Base-by-base conservation (phyloP, 306 rosid species). In the Glycyrrhiza uralensis region DNA sequence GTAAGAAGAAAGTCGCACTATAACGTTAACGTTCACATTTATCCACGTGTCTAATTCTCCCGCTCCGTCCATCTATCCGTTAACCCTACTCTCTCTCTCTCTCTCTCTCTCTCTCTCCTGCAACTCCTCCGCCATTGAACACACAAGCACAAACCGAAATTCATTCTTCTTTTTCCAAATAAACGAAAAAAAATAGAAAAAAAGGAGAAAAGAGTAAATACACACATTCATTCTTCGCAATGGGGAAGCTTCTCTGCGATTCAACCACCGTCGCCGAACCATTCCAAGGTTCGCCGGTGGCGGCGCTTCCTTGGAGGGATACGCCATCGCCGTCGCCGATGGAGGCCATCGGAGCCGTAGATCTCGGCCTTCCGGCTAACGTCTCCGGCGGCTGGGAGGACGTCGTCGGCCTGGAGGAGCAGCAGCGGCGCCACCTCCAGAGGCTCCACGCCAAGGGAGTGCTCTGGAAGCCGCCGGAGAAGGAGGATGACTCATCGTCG, bases 211-310 rank as follows among this genome's bases (percentile, higher is more conserved):
- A 50, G 22, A 9, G 35, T 51, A 41, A 36, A 7, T 17, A 41
- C 41, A n/a, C 71, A 50, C 54, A 33, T 72, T 79, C 63, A 18
- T 55, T 65, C 6, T 24, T 67, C n/a, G 42, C 38, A 86, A 91
- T 94, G 98, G 98, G 98, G 46, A 94, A 94, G 55, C 80, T 94
- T 5, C 83, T 94, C 0, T 94, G 93, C 50, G 96, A 94, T 82
- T 91, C 98, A 22, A 66, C 93, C 47, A 68, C 96, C 36, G 92
- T 89, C 52, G 82, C 95, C n/a, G 97, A 94, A 46, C 68, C 91
- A 0, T 90, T 89, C 66, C 97, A 84, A 75, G 56, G 70, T 67
- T 74, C 94, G 0, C 85, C 95, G 20, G 82, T 91, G 64, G 57
- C 85, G 36, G 51, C 86, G 23, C 85, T 85, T 3, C 69, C 92